Conservation (phyloP, 345 rosid genomes). For the Arabis alpina region DNA sequence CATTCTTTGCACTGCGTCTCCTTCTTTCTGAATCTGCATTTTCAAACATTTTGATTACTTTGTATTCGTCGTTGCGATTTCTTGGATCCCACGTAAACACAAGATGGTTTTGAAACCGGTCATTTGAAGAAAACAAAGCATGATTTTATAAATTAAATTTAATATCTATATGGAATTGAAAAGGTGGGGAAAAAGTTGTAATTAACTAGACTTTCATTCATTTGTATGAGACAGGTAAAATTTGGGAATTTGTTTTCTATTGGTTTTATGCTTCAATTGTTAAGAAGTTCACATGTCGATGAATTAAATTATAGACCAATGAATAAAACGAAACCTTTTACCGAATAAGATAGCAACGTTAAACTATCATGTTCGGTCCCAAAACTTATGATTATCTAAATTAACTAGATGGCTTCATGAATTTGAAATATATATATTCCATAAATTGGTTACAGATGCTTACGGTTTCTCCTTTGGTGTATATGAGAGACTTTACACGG, state of each 20-base stretch:
- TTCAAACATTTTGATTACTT: not conserved
- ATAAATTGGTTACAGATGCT: slow-evolving; percentile 37
- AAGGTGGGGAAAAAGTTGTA: too few relatives aligned
- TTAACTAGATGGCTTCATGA: slow-evolving; percentile 9
- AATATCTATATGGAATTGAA: too few relatives aligned
- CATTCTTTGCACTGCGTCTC: slow-evolving; percentile 96
- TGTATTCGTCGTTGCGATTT: not conserved
- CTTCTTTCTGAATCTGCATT: slow-evolving; percentile 81
- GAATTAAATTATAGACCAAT: not conserved
- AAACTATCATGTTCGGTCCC: too few relatives aligned
- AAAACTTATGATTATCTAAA: not conserved
- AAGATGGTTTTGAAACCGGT: not conserved
- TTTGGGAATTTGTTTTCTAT: too few relatives aligned
- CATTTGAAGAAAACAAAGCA: not conserved
- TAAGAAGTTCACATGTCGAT: not conserved
- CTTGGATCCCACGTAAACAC: slow-evolving; percentile 9
- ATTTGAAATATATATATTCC: slow-evolving; percentile 1
- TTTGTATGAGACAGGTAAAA: too few relatives aligned
- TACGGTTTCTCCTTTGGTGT: slow-evolving; percentile 93
- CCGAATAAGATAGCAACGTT: too few relatives aligned
- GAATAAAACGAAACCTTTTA: too few relatives aligned
- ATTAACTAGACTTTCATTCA: too few relatives aligned
- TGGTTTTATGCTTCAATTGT: too few relatives aligned
- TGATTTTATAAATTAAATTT: too few relatives aligned
- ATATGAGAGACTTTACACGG: slow-evolving; percentile 89